phyloP scores from a whole-genome alignment of 331 rosid species.

The Acacia concinna region DNA sequence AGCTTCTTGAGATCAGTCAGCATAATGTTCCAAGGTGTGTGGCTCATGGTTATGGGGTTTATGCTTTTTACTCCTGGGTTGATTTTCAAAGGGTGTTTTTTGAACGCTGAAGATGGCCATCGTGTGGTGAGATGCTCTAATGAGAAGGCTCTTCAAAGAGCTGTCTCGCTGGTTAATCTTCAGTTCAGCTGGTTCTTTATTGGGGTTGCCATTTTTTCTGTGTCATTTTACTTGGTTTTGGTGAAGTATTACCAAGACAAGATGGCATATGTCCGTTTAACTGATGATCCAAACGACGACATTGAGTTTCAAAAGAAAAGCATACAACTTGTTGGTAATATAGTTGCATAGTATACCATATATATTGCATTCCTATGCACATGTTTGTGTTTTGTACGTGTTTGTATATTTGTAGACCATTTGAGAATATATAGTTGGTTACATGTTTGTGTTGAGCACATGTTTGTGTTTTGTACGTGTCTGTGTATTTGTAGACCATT shows the following conservation, averaged over 20 bases:
- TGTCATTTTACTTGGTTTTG: constrained; percentile 38
- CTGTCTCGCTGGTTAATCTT: constrained; percentile 45
- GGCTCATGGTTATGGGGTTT: constrained; percentile 56
- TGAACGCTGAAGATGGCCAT: constrained; percentile 47
- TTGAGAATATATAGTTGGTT: background rate
- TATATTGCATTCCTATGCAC: background rate
- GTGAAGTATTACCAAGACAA: background rate
- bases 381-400: background rate
- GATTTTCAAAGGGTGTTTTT: constrained; percentile 51
- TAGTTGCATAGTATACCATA: background rate
- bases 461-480: background rate
- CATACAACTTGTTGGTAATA: background rate
- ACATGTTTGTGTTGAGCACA: background rate
- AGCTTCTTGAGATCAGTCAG: constrained; percentile 51
- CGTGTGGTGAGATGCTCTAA: constrained; percentile 40
- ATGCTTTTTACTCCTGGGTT: constrained; percentile 52
- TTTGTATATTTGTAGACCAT: background rate
- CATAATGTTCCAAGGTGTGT: constrained; percentile 52
- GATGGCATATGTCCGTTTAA: background rate
- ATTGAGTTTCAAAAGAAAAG: constrained; percentile 44
- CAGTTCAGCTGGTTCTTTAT: constrained; percentile 60
- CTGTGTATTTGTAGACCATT: background rate
- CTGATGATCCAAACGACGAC: background rate
- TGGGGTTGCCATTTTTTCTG: constrained; percentile 34
- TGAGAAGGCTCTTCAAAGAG: constrained; percentile 45